Percentiles rank a stretch among this genome's conserved stretches.
Conservation (phyloP, 108 stramenopile species). For the Schizochytrium sp. region DNA sequence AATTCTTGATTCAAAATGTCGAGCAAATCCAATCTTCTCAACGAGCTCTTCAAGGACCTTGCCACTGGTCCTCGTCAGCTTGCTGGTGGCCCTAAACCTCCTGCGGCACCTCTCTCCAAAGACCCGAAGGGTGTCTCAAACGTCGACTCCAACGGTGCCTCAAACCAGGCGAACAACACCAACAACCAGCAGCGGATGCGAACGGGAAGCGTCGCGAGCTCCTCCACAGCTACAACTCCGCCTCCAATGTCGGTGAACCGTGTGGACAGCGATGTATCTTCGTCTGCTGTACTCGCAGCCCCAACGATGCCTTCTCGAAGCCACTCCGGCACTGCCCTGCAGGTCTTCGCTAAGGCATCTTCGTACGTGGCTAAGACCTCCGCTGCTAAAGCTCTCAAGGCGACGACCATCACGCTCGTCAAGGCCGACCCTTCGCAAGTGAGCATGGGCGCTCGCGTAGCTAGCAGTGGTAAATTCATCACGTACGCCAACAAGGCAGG, state of each 20-base stretch:
- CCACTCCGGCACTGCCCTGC: not conserved
- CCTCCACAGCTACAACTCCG: no score
- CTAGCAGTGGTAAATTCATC: constrained; percentile 30
- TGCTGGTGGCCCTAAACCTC: not conserved
- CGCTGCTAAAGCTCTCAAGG: not conserved
- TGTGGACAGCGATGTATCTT: not conserved
- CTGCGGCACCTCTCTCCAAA: no score
- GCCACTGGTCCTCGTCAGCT: constrained; percentile 39
- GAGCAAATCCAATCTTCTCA: constrained; percentile 16
- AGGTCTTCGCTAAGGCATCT: constrained; percentile 36
- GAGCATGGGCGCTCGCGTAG: constrained; percentile 32
- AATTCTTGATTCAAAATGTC: no score
- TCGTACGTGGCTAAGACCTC: not conserved
- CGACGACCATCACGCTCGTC: constrained; percentile 21
- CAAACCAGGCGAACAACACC: no score
- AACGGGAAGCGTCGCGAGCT: no score
- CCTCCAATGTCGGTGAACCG: not conserved
- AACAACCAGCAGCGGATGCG: no score
- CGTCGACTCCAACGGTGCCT: no score
- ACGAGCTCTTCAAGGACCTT: constrained; percentile 16
- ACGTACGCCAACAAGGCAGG: constrained; percentile 13
- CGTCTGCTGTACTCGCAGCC: not conserved
- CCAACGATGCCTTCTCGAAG: not conserved
- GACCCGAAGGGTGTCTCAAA: no score
- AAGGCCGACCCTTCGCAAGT: not conserved